Base-by-base conservation (phyloP, 352 stramenopile genomes). In the Phytophthora europaea region DNA sequence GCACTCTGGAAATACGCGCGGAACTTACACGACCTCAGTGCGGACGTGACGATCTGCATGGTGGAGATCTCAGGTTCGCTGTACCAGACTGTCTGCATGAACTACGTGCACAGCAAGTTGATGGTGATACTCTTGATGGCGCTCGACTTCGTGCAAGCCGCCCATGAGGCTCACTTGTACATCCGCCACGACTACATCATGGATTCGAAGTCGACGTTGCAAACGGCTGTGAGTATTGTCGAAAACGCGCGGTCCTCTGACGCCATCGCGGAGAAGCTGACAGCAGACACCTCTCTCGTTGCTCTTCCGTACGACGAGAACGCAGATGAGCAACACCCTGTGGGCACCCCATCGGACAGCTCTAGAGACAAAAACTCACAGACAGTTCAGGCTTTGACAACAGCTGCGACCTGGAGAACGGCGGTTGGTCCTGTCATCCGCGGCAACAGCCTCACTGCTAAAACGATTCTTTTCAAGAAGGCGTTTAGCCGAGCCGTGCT, bases 11-110 rank as follows among this genome's bases (percentile, higher is more conserved):
- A 58, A 20, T 80, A 72, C 22, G 55, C 68, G 0, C 63, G 56
- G 5, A 64, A 67, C 3, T 55, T 80, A 0, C 53, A 68, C 40
- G 73, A 80, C 47, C 71, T 80, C 54, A 68, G 62, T 12, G 66
- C 59, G 15, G 73, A 71, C 33, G 69, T 77, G 40, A 77, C 63
- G 0, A 59, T 80, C 22, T 79, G 68, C 63, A 67, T 76, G 58
- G 60, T 72, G 20, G 68, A 80, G 50, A 76, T 80, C 54, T 73
- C 64, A 0, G 55, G 73, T 4, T 74, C 73, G 45, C 69, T 80
- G n/a, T 80, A 75, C 34, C 59, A 78, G 60, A 80, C 63, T 5
- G 56, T 70, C n/a, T 78, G 53, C 26, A 60, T 78, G 66, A 65
- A 79, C 52, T 70, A 71, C 56, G 69, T 76, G 22, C 36, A 60